Evolutionary conservation across 345 rosid species (phyloP).

Genomic region (Euphorbia lathyris): DNA sequence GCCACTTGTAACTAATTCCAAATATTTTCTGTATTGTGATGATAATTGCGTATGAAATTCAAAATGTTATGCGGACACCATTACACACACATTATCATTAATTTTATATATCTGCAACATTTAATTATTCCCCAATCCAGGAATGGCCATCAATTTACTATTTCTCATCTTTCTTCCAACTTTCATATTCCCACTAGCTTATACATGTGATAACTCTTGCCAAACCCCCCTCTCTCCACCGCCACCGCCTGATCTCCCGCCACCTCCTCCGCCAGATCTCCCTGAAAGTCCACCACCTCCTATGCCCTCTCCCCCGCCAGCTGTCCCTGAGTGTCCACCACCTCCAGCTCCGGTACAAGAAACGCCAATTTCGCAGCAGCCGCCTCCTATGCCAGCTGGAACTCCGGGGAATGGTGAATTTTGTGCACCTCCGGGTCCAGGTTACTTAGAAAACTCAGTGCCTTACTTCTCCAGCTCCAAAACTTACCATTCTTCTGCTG

Average conservation of each 20-base stretch:
- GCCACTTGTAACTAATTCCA: not conserved
- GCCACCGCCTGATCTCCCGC: not conserved
- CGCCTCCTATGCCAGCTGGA: not conserved
- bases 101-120: not conserved
- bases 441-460: constrained; percentile 5
- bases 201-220: constrained; percentile 19
- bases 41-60: constrained; percentile 16
- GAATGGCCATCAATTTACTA: not conserved
- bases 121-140: not conserved
- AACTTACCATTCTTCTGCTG: not conserved
- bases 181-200: not conserved
- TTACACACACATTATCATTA: constrained; percentile 7
- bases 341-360: constrained; percentile 10
- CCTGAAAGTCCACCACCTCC: constrained; percentile 21
- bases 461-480: not conserved
- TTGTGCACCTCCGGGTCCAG: constrained; percentile 16
- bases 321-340: constrained; percentile 4
- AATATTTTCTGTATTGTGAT: constrained; percentile 6
- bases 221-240: not conserved
- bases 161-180: constrained; percentile 6
- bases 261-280: not conserved
- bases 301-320: not conserved
- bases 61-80: constrained; percentile 25
- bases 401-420: not conserved
- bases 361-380: not conserved